phyloP scores from a whole-genome alignment of 2,329 filamentous ascomycete species.

The Trichoderma asperellum region DNA sequence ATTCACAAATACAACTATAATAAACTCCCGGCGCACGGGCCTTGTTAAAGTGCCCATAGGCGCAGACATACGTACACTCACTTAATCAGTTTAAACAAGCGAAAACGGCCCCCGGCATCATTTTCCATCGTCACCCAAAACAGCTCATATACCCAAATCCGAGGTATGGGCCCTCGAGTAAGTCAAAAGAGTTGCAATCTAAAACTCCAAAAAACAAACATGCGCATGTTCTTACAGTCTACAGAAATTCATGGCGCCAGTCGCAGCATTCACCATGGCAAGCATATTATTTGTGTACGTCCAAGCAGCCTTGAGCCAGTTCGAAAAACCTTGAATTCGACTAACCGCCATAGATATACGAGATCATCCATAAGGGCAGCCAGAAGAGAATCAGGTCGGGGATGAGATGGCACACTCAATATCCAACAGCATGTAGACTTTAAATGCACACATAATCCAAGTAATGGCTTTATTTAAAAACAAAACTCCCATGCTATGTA shows the following conservation, averaged over 20 bases:
- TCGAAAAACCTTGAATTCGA: neutral
- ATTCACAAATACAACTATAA: too few species aligned
- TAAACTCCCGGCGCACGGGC: too few species aligned
- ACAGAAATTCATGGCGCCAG: constrained; percentile 12
- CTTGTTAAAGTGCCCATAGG: too few species aligned
- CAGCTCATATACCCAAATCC: neutral
- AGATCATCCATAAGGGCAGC: constrained; percentile 12
- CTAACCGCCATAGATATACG: constrained; percentile 14
- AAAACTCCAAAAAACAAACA: neutral
- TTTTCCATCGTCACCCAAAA: neutral
- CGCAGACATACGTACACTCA: neutral
- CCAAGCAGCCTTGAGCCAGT: neutral
- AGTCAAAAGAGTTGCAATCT: neutral
- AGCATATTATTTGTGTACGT: constrained; percentile 14
- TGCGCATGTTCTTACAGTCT: constrained; percentile 6
- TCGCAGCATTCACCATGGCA: constrained; percentile 9
- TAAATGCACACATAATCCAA: neutral
- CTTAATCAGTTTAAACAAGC: neutral
- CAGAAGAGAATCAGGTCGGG: constrained; percentile 10
- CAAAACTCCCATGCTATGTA: neutral
- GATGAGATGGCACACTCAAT: neutral
- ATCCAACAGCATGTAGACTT: neutral
- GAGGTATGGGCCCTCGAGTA: constrained; percentile 8
- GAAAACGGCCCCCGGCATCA: too few species aligned
- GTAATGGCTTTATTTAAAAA: neutral